Base-by-base conservation (phyloP, 2,329 filamentous ascomycete genomes). In the Stagonosporopsis tanaceti region DNA sequence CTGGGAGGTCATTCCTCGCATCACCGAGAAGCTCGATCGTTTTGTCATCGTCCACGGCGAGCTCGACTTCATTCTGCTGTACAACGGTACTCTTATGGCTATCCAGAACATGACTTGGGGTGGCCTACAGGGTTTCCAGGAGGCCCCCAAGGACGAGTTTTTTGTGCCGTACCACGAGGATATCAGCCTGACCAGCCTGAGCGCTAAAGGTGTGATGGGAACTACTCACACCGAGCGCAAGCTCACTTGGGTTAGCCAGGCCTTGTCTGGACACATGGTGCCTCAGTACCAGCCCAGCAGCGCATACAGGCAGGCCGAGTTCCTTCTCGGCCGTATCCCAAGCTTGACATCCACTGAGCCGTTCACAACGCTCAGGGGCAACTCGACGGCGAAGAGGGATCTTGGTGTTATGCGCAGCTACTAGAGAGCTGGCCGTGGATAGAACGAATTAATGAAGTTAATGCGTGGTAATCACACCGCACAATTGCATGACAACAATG, bases 41-140 rank as follows among this genome's bases (percentile, higher is more conserved):
- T 90, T 91, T 8, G 82, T 95, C 64, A 87, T 95, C 67, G 88
- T 82, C 2, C 90, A 93, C 68, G 91, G 90, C 11, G 78, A 84
- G 46, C 82, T 89, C 11, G 91, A 93, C 76, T 90, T 84, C 69
- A 82, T 90, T 58, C 81, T 92, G 9, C 79, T 89, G 24, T 80
- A 82, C 67, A 89, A 90, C 71, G 90, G 90, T 15, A 89, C 89
- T 0, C 80, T 94, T 1, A 79, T 92, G 6, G 83, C 84, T 1
- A 87, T 93, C 57, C 90, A 94, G 71, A 93, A 93, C 78, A 91
- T 93, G 87, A 93, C 89, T 0, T 94, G 87, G 87, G 85, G 86
- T 55, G 90, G 90, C 4, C 73, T 81, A 40, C 85, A 89, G 48
- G 91, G 91, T 0, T 93, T 94, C 80, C 84, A 87, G 62, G 71